Conservation (phyloP, 164 flowering plant genomes). For the Stephania japonica region DNA sequence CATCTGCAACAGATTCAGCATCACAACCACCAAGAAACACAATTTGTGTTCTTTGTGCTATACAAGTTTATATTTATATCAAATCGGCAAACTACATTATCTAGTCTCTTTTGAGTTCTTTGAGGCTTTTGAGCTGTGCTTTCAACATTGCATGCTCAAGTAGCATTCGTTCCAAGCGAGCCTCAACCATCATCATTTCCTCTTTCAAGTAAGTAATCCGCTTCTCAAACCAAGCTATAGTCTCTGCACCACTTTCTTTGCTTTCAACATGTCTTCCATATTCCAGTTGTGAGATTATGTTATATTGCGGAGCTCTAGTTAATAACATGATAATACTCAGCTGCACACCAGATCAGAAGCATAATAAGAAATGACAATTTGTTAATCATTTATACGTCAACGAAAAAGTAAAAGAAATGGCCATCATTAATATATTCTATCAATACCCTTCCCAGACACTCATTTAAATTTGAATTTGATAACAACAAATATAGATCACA, state of each 20-base stretch:
- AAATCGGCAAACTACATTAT: too few species aligned
- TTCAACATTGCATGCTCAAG: conserved; percentile 52
- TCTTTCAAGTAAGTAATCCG: conserved; percentile 68
- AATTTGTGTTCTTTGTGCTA: too few species aligned
- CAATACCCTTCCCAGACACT: too few species aligned
- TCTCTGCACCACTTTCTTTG: conserved; percentile 27
- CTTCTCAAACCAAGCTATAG: conserved; percentile 57
- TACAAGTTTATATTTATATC: too few species aligned
- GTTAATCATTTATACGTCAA: not conserved
- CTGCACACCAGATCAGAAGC: conserved; percentile 34
- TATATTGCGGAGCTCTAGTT: conserved; percentile 59
- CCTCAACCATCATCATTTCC: conserved; percentile 76
- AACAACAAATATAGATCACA: too few species aligned
- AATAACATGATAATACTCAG: conserved; percentile 68
- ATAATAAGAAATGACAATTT: not conserved
- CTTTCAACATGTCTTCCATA: conserved; percentile 22
- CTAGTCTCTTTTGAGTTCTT: conserved; percentile 16
- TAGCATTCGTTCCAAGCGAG: conserved; percentile 67
- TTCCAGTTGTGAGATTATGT: conserved; percentile 43
- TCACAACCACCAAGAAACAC: too few species aligned
- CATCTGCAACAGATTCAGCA: too few species aligned
- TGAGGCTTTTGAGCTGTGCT: conserved; percentile 49
- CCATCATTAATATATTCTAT: too few species aligned
- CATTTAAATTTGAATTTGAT: too few species aligned
- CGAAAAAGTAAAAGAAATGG: too few species aligned